These are phyloP conservation scores for Apium graveolens DNA, from an alignment of 129 eudicot genomes.

Conservation along the genomic window DNA sequence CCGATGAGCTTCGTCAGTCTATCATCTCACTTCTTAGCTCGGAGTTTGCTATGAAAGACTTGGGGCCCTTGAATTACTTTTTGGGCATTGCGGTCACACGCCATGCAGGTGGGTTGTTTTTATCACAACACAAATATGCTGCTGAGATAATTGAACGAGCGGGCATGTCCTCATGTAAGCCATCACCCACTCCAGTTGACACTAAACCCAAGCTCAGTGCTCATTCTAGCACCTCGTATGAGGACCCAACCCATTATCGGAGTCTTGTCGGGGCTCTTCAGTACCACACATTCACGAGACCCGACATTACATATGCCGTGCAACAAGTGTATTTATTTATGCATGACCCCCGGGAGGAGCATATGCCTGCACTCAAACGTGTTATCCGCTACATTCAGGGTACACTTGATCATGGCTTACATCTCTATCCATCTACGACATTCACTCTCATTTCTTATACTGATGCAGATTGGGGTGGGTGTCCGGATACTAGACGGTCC, in stretches of 20 bases:
- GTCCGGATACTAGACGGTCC: no score
- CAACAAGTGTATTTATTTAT: no score
- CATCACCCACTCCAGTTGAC: background rate
- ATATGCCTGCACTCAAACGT: background rate
- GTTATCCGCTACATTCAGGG: background rate
- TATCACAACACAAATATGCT: background rate
- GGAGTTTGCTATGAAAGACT: background rate
- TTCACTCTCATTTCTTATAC: no score
- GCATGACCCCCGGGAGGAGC: background rate
- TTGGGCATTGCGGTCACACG: background rate
- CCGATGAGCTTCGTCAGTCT: background rate
- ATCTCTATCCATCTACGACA: background rate
- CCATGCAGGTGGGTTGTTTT: background rate
- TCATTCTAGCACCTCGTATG: background rate
- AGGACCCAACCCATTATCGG: background rate
- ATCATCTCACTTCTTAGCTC: background rate
- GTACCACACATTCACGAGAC: no score
- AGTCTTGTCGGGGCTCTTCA: no score
- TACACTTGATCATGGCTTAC: background rate
- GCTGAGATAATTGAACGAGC: background rate
- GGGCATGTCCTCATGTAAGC: background rate
- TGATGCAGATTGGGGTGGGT: no score
- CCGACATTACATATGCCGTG: no score
- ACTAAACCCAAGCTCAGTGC: background rate
- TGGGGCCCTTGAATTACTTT: background rate